phyloP scores from a whole-genome alignment of 768 basidiomycete genomes.

The Leccinum aurantiacum region DNA sequence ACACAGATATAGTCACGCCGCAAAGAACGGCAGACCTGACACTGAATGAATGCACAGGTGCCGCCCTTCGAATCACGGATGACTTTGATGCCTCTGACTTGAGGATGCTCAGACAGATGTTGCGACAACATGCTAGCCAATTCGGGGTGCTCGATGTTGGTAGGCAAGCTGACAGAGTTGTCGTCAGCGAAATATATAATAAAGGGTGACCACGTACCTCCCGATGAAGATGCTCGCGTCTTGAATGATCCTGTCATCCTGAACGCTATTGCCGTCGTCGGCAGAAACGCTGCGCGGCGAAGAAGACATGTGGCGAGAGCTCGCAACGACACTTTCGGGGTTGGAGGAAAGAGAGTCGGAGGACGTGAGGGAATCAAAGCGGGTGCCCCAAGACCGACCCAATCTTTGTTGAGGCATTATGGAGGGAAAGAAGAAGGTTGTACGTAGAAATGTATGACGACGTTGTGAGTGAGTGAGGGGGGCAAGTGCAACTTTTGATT shows the following conservation, averaged over 20 bases:
- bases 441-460: constrained; percentile 21
- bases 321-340: constrained; percentile 20
- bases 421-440: constrained; percentile 11
- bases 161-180: constrained; percentile 54
- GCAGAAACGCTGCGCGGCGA: constrained; percentile 15
- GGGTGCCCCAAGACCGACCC: constrained; percentile 65
- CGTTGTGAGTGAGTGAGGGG: constrained; percentile 1
- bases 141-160: constrained; percentile 63
- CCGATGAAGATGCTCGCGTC: constrained; percentile 85
- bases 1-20: background rate
- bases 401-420: constrained; percentile 47
- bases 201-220: constrained; percentile 47
- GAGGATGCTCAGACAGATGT: constrained; percentile 65
- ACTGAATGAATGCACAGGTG: constrained; percentile 84
- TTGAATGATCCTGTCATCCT: constrained; percentile 56
- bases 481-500: constrained; percentile 11
- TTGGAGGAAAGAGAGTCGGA: constrained; percentile 46
- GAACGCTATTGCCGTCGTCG: constrained; percentile 33
- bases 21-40: constrained; percentile 52
- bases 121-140: constrained; percentile 58
- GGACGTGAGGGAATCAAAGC: constrained; percentile 63
- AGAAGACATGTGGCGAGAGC: constrained; percentile 13
- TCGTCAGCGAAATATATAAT: constrained; percentile 8
- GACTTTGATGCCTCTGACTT: constrained; percentile 67
- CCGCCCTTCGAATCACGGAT: constrained; percentile 76